Base-by-base conservation (phyloP, 108 stramenopile species). In the Pseudonitzschia multiseries region DNA sequence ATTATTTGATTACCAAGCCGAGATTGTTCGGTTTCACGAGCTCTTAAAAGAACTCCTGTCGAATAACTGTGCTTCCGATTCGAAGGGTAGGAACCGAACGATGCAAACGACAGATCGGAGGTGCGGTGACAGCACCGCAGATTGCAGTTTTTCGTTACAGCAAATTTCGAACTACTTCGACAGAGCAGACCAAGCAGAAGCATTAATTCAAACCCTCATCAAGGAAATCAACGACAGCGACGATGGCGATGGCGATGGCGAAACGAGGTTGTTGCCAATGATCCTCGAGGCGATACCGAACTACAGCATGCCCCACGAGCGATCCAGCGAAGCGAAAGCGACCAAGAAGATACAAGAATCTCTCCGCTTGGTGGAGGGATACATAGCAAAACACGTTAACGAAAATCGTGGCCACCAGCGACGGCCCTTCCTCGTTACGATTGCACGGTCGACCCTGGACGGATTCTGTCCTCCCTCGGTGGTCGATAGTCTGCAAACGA, bases 381-480 rank as follows among this genome's bases (percentile, higher is more conserved):
- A 33, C 41, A 27, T 70, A 8, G 15, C n/a, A 15, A 0, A 2
- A 24, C 60, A 21, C 14, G 31, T 65, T 0, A 43, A 15, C 59
- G 29, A 18, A 13, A 20, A 5, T 8, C n/a, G n/a, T 8, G n/a
- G 24, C 17, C 68, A 51, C 5, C 17, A 48, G 1, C 9, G 46
- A 18, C 18, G 8, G 40, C 87, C 87, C 32, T 83, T 88, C 56
- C 28, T 85, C 2, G 64, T 88, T 17, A 84, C 85, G 5, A 78
- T 88, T 41, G 84, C 84, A 29, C 74, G 87, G 21, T 83, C 81
- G 42, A 36, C 78, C 15, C 52, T 75, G 1, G 87, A 88, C 77
- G 87, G 84, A 0, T 88, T 85, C 48, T 81, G 80, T 0, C 85
- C 87, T 36, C 24, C 44, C 1, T 12, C 8, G 0, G 50, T 86